Base-by-base conservation (phyloP, 1,139 yeast species). In the Scheffersomyces illinoinensis region DNA sequence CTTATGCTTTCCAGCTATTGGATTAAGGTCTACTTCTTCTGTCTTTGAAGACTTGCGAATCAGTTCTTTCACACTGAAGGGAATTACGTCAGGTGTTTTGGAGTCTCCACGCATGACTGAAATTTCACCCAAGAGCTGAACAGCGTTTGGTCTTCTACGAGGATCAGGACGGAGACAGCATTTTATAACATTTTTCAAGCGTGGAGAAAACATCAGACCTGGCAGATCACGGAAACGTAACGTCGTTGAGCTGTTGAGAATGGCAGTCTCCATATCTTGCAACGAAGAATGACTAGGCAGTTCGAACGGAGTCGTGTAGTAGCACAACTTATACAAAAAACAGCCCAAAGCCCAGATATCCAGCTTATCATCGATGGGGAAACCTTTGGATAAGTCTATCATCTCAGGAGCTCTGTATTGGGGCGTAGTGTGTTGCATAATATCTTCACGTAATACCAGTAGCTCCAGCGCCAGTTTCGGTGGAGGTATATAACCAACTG, bases 311-410 rank as follows among this genome's bases (percentile, higher is more conserved):
- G 96, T 90, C 0, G 90, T 90, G 68, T 88, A 90, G 68, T 88
- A 90, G 72, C 95, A 89, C 59, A 90, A 72, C 68, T 90, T 90
- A 75, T 88, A 90, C 33, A 90, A 75, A 64, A 90, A 89, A 47
- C 91, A 89, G 14, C 96, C 96, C 51, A 90, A 72, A 0, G 96
- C 96, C 96, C 96, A 90, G 48, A 90, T 86, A 72, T 90, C 96
- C 1, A 91, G 83, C 71, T 88, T 89, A 64, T 89, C 91, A 70
- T 90, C 91, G 48, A 90, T 86, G 5, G 93, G 88, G 56, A 82
- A 76, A 2, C 89, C 87, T 58, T 88, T 76, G 65, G 85, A 85
- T 53, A 90, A 77, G 68, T 90, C 95, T 53, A 90, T 80, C 95
- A 90, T 90, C 70, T 90, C 96, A 0, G 96, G 96, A 0, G 92